These are phyloP conservation scores for Agroathelia rolfsii DNA, from an alignment of 1,284 basidiomycete species.

Conservation along the genomic window DNA sequence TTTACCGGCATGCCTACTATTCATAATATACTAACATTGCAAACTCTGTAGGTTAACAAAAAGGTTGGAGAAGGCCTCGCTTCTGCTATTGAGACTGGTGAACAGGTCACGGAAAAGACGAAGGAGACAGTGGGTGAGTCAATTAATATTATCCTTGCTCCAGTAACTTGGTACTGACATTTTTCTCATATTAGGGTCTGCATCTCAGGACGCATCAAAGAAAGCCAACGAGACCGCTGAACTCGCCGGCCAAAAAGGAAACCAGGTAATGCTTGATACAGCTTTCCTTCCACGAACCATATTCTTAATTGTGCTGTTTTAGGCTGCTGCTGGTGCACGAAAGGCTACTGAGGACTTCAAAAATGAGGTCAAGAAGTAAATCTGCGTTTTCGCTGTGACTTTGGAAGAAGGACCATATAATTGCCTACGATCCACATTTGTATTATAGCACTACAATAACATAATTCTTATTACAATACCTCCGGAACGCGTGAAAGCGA, in stretches of 20 bases:
- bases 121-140: constrained; percentile 44
- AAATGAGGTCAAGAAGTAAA: constrained; percentile 34
- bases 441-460: too few relatives aligned
- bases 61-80: constrained; percentile 50
- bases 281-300: too few relatives aligned
- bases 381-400: too few relatives aligned
- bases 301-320: too few relatives aligned
- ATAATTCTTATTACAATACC: too few relatives aligned
- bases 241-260: constrained; percentile 22
- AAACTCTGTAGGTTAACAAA: constrained; percentile 42
- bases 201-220: constrained; percentile 20
- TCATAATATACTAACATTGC: background rate
- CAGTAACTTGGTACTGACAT: background rate
- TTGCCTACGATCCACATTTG: too few relatives aligned
- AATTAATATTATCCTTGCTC: background rate
- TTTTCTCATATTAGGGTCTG: background rate
- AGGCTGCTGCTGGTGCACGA: constrained; percentile 34
- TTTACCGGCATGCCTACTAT: background rate
- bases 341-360: constrained; percentile 36
- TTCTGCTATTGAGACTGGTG: constrained; percentile 53
- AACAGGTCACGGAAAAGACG: constrained; percentile 43
- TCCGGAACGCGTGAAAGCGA: too few relatives aligned
- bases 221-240: constrained; percentile 23
- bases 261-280: constrained; percentile 32
- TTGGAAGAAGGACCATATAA: too few relatives aligned